phyloP scores from a whole-genome alignment of 805 yeast genomes.

The Monosporozyma yasuniensis region DNA sequence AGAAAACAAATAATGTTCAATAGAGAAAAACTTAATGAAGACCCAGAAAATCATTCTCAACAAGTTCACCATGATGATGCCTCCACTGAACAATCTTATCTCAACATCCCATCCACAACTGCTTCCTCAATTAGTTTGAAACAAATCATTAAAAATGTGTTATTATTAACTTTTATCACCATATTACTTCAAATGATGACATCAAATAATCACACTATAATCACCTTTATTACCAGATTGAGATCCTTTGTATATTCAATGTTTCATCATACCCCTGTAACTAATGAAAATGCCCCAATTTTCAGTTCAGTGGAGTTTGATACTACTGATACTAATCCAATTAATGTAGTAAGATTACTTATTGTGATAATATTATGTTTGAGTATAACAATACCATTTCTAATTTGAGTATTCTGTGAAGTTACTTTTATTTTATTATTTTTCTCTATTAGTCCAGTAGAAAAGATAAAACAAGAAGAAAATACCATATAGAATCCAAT shows the following conservation, averaged over 20 bases:
- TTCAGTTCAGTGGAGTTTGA: conserved; percentile 15
- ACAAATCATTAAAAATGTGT: not conserved
- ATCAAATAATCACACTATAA: not conserved
- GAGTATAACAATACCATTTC: conserved; percentile 8
- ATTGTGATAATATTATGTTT: conserved; percentile 10
- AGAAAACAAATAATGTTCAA: not conserved
- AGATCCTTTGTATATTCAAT: not conserved
- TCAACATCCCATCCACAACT: not conserved
- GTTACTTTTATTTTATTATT: not conserved
- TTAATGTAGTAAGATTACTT: conserved; percentile 12
- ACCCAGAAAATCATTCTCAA: not conserved
- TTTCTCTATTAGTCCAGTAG: not conserved
- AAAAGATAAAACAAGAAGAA: not conserved
- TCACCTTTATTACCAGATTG: not conserved
- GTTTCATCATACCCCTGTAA: not conserved
- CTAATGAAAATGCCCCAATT: conserved; percentile 2
- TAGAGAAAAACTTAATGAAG: not conserved
- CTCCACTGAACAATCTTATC: too few relatives aligned
- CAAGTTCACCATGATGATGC: not conserved
- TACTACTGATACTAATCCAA: conserved; percentile 17
- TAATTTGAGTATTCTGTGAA: not conserved
- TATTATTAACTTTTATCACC: not conserved
- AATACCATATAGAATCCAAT: not conserved
- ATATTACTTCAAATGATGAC: not conserved
- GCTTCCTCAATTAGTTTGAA: not conserved